Conservation (phyloP, 257 asterid genomes). For the Salvia splendens region DNA sequence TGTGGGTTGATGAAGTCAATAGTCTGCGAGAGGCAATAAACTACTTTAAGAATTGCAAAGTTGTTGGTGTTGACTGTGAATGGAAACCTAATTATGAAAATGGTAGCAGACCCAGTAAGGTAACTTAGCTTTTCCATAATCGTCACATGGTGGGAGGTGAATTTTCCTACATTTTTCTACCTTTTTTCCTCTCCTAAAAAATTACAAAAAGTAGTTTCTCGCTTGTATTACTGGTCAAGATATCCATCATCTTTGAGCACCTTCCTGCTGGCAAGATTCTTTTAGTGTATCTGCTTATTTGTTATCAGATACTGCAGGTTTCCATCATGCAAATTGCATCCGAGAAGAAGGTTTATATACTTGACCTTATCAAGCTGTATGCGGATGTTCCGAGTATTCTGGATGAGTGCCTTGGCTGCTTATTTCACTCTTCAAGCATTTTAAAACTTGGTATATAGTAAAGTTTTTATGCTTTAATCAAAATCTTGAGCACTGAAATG, state of each 20-base stretch:
- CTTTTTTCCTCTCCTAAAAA: background rate
- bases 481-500: slow-evolving; percentile 7
- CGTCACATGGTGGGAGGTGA: slow-evolving; percentile 10
- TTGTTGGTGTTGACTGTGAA: slow-evolving; percentile 91
- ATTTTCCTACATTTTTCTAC: slow-evolving; percentile 3
- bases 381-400: slow-evolving; percentile 61
- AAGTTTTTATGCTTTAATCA: slow-evolving; percentile 13
- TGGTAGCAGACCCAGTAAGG: slow-evolving; percentile 80
- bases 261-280: slow-evolving; percentile 4
- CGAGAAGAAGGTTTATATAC: slow-evolving; percentile 72
- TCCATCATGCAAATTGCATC: slow-evolving; percentile 98
- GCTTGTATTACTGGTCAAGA: background rate
- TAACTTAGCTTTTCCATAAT: slow-evolving; percentile 34
- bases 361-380: slow-evolving; percentile 84
- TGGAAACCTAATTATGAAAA: slow-evolving; percentile 91
- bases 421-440: slow-evolving; percentile 76
- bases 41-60: slow-evolving; percentile 75
- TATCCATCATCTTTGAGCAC: background rate
- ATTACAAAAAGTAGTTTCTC: background rate
- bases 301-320: slow-evolving; percentile 56
- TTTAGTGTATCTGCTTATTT: slow-evolving; percentile 17
- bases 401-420: slow-evolving; percentile 70
- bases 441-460: slow-evolving; percentile 80
- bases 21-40: slow-evolving; percentile 57
- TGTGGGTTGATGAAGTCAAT: slow-evolving; percentile 76